These are phyloP conservation scores for Cinnamomum chago DNA, from an alignment of 164 flowering plant genomes.

Conservation along the genomic window DNA sequence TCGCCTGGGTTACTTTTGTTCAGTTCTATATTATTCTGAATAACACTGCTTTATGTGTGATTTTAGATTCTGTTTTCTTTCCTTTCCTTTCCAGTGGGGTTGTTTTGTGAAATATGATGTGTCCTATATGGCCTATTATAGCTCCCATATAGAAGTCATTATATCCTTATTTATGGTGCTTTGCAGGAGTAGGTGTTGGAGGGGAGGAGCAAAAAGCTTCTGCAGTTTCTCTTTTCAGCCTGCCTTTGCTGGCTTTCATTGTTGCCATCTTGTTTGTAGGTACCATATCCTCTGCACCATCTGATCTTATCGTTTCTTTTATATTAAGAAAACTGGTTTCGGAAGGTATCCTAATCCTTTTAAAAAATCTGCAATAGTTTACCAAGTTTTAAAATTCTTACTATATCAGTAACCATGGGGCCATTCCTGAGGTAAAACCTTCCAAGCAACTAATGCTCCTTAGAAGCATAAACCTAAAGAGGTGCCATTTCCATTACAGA, in stretches of 20 bases:
- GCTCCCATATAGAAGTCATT: too few relatives aligned
- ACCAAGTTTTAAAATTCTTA: neutral
- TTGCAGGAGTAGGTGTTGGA: constrained; percentile 94
- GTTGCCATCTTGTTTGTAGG: constrained; percentile 99
- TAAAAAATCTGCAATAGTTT: neutral
- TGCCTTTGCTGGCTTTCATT: constrained; percentile 68
- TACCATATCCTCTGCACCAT: constrained; percentile 53
- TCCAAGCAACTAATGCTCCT: neutral
- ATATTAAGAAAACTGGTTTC: neutral
- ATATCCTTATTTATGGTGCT: neutral
- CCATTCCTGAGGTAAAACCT: neutral
- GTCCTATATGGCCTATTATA: too few relatives aligned
- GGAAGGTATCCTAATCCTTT: neutral
- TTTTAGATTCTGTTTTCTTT: too few relatives aligned
- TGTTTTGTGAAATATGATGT: too few relatives aligned
- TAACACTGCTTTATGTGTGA: too few relatives aligned
- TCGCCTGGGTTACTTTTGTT: too few relatives aligned
- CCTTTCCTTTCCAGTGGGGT: too few relatives aligned
- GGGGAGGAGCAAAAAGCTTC: constrained; percentile 91
- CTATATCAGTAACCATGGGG: neutral
- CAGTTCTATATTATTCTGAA: too few relatives aligned
- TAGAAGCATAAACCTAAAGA: neutral
- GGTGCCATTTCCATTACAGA: neutral
- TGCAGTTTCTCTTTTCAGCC: constrained; percentile 58
- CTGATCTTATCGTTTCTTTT: neutral